These are phyloP conservation scores for Fraxinus latifolia DNA, from an alignment of 305 asterid genomes.

Conservation along the genomic window DNA sequence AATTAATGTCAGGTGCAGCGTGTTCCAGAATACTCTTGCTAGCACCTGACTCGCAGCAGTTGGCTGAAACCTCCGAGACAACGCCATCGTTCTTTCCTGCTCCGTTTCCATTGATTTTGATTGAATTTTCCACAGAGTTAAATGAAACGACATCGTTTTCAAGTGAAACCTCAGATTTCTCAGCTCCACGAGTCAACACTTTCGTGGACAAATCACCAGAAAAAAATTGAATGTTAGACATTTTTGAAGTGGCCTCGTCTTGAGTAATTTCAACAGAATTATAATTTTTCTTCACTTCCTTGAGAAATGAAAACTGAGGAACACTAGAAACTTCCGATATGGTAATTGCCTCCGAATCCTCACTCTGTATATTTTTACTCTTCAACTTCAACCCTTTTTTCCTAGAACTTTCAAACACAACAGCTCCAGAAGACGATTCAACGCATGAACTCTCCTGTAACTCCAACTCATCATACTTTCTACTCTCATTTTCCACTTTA, in stretches of 20 bases:
- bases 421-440: constrained; percentile 61
- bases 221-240: constrained; percentile 17
- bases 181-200: constrained; percentile 33
- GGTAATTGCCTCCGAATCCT: constrained; percentile 21
- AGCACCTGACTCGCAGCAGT: constrained; percentile 22
- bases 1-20: constrained; percentile 41
- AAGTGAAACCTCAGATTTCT: constrained; percentile 30
- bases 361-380: constrained; percentile 35
- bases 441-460: constrained; percentile 78
- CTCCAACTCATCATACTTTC: constrained; percentile 35
- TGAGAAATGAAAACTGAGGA: constrained; percentile 28
- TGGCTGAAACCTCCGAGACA: constrained; percentile 17
- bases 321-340: constrained; percentile 49
- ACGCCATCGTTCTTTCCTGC: constrained; percentile 11
- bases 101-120: constrained; percentile 26
- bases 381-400: constrained; percentile 37
- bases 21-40: constrained; percentile 26
- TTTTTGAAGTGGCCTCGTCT: constrained; percentile 27
- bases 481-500: constrained; percentile 23
- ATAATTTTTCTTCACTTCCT: constrained; percentile 31
- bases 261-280: constrained; percentile 30
- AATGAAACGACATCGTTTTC: constrained; percentile 33
- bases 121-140: constrained; percentile 30
- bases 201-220: constrained; percentile 19
- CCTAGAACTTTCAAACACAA: constrained; percentile 3